Base-by-base conservation (phyloP, 495 filamentous ascomycete species). In the Aspergillus ostianus region DNA sequence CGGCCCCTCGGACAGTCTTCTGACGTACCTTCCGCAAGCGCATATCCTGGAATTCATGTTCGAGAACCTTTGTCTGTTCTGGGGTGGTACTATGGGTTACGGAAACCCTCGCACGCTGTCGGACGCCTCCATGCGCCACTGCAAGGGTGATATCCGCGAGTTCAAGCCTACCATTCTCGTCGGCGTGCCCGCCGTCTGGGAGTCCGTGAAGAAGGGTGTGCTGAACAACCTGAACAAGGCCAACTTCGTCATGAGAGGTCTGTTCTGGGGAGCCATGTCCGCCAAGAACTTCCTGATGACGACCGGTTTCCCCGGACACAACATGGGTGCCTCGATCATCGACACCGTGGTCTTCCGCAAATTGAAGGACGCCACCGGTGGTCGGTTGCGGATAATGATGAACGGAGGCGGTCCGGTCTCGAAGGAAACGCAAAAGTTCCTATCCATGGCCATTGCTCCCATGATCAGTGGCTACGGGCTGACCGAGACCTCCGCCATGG, bases 21-120 rank as follows among this genome's bases (percentile, higher is more conserved):
- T 98, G 60, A 92, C 95, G 32, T 98, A 97, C 72, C 85, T 98
- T 17, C 94, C 94, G 15, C 84, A 93, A 50, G 92, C 94, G 2
- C 94, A 98, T 70, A 98, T 98, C 68, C 84, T 98, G 56, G 94
- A 98, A 74, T 96, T 92, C 73, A 92, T 98, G 65, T 98, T 98
- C 71, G 94, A 98, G 76, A 96, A 94, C 69, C 84, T 92, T 13
- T 88, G 86, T 61, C 70, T 98, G 58, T 94, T 88, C 77, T 98
- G 94, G 94, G 94, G 94, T 64, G 87, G 90, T 45, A 92, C 89
- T 47, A 97, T 98, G 92, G 94, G 94, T 47, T 98, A 98, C 74
- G 94, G 94, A 66, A 96, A 92, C 73, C 90, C 92, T 8, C 90
- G 90, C 68, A 98, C 94, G 1, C 80, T 98, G 52, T 96, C 94